Evolutionary conservation across 192 early-diverging fungal species (phyloP), one percentile per base, ranked within the genome.

Genomic region (Pilaira anomala): DNA sequence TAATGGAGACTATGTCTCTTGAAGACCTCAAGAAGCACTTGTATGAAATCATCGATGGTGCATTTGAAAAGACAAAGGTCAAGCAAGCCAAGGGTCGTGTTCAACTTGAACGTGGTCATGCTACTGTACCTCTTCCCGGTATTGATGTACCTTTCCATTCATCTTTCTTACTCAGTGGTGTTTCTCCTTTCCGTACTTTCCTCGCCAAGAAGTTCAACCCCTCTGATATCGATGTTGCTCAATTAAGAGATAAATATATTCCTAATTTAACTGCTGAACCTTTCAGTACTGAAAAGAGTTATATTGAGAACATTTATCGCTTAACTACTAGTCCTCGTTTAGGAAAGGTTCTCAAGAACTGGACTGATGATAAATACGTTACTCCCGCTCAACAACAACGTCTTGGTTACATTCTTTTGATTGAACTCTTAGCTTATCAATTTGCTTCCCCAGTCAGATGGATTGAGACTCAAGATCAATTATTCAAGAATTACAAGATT

Each of bases 101-200:
- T 40, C 74, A 79, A 45, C 86, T 88, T 40, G 90, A 93, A 60
- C 93, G 95, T 70, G 93, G 93, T 45, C 77, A 87, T 53, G 92
- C 95, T 26, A 96, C 96, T 5, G 92, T 95, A 39, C 94, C 94
- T 53, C 76, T 98, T 2, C 82, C 83, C 5, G 94, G 94, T 60
- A 92, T 98, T 60, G 96, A 98, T 72, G 92, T 98, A 56, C 96
- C 96, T 25, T 98, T 96, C 91, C 96, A 98, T 82, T 96, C 94
- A 6, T 86, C 82, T 70, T 94, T 94, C 89, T 83, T 97, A 71
- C 74, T 91, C 48, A 92, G 86, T 59, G 95, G 95, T 74, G 91
- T 97, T 59, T 80, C 85, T 21, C 92, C 95, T 42, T 97, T 97
- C 92, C 89, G 93, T 56, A 84, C 84, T 44, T 89, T 93, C 69